Evolutionary conservation across 257 asterid genomes (phyloP), one percentile per base, ranked within the genome.

Genomic region (Mitragyna speciosa): DNA sequence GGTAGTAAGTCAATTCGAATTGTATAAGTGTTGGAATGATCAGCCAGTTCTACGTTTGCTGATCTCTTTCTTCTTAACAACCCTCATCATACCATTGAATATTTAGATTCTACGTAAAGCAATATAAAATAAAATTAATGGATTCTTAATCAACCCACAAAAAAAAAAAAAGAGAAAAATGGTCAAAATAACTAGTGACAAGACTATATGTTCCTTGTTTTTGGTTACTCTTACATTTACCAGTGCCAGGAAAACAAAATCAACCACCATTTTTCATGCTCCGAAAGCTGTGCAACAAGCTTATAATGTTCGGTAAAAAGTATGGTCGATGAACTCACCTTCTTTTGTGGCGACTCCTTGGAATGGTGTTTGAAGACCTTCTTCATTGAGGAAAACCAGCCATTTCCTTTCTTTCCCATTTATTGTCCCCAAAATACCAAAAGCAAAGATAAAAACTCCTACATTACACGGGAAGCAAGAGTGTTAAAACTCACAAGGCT

Each of bases 361-460:
- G 96, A 85, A 72, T 95, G 87, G 52, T 88, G 91, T 85, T 88
- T 94, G 75, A 94, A 94, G n/a, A 89, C 97, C 87, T 85, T 94
- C 93, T 90, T 92, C 82, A 94, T 91, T 17, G 95, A 79, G 45
- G 95, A 90, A 79, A 94, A 92, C 98, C 98, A 94, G 39, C 98
- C 81, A 45, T 88, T 83, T n/a, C 95, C 93, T 80, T 90, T 91
- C 93, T 90, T 89, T 67, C 97, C 97, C 97, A 92, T 92, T 65
- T 83, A 87, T 83, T 66, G 81, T 85, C 70, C 24, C 80, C 22
- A 14, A 6, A 47, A 74, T 31, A 41, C 70, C 52, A 30, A 19
- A 73, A 72, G 12, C 1, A 1, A 36, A 19, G 7, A 6, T 7
- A 6, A 1, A 41, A 7, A 36, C 43, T 48, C 68, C 56, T 66